Percentiles rank a stretch among this genome's conserved stretches.
These are phyloP conservation scores for Pichia eremophila DNA, from an alignment of 805 yeast genomes.

Conservation along the genomic window DNA sequence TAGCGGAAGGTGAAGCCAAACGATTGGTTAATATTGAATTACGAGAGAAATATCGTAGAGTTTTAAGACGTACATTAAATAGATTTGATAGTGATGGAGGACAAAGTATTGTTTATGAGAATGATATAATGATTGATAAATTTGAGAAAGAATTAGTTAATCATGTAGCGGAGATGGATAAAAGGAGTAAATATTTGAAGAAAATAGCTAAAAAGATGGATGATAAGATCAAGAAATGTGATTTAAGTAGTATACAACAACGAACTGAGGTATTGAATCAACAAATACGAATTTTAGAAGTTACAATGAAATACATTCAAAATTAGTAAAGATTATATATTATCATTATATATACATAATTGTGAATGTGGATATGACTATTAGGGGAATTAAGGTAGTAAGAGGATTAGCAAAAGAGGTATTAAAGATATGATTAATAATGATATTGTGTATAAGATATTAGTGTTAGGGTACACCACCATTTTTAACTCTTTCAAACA, in stretches of 20 bases:
- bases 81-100: slow-evolving; percentile 5
- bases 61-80: slow-evolving; percentile 2
- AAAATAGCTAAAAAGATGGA: slow-evolving; percentile 5
- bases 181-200: slow-evolving; percentile 5
- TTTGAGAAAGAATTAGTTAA: slow-evolving; percentile 15
- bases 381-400: neutral
- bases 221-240: slow-evolving; percentile 8
- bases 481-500: slow-evolving; percentile 34
- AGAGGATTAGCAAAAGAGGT: neutral
- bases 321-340: neutral
- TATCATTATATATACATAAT: no score
- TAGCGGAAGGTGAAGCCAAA: neutral
- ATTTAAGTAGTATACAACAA: slow-evolving; percentile 29
- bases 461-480: slow-evolving; percentile 9
- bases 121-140: slow-evolving; percentile 19
- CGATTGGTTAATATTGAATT: neutral
- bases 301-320: slow-evolving; percentile 32
- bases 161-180: slow-evolving; percentile 11
- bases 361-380: no score
- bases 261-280: slow-evolving; percentile 66
- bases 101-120: slow-evolving; percentile 17
- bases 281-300: slow-evolving; percentile 61
- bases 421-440: neutral
- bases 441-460: neutral
- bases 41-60: slow-evolving; percentile 3